A percentile compares a stretch with the other conserved stretches of the same genome.
phyloP scores from a whole-genome alignment of 352 stramenopile genomes.

The Elongisporangium anandrum region DNA sequence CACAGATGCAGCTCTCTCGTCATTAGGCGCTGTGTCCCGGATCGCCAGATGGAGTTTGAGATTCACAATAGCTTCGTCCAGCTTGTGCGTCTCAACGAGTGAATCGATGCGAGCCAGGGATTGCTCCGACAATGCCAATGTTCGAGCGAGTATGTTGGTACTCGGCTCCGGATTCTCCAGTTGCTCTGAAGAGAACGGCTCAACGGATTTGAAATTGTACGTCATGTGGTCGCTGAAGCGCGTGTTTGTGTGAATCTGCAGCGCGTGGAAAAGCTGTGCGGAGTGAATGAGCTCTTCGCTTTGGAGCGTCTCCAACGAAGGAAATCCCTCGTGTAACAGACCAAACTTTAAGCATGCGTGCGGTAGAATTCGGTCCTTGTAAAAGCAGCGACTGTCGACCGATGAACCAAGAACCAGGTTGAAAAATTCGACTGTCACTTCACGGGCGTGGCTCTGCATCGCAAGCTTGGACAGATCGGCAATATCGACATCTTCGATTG shows the following conservation, averaged over 20 bases:
- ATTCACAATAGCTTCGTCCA: constrained; percentile 20
- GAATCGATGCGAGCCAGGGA: constrained; percentile 16
- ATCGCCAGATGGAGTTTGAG: constrained; percentile 44
- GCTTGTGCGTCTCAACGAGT: constrained; percentile 14
- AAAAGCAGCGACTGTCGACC: constrained; percentile 32
- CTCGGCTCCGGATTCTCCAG: constrained; percentile 12
- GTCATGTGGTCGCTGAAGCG: constrained; percentile 20
- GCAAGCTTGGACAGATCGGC: constrained; percentile 12
- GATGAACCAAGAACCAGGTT: constrained; percentile 46
- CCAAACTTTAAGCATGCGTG: constrained; percentile 41
- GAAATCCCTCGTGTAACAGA: constrained; percentile 5
- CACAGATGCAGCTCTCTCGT: constrained; percentile 26
- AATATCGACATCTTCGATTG: constrained; percentile 7
- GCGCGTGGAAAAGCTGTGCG: constrained; percentile 43
- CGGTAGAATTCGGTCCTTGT: constrained; percentile 46
- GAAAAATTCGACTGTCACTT: constrained; percentile 40
- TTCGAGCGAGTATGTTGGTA: constrained; percentile 20
- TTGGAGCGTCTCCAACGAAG: constrained; percentile 21
- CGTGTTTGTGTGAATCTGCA: constrained; percentile 34
- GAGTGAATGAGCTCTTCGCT: constrained; percentile 39
- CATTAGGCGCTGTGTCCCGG: constrained; percentile 18
- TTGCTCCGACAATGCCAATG: constrained; percentile 18
- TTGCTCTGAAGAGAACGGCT: constrained; percentile 19
- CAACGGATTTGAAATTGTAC: constrained; percentile 27
- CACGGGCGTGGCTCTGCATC: constrained; percentile 13